Evolutionary conservation across 2,329 filamentous ascomycete genomes (phyloP).

Genomic region (Colletotrichum euphorbiae): DNA sequence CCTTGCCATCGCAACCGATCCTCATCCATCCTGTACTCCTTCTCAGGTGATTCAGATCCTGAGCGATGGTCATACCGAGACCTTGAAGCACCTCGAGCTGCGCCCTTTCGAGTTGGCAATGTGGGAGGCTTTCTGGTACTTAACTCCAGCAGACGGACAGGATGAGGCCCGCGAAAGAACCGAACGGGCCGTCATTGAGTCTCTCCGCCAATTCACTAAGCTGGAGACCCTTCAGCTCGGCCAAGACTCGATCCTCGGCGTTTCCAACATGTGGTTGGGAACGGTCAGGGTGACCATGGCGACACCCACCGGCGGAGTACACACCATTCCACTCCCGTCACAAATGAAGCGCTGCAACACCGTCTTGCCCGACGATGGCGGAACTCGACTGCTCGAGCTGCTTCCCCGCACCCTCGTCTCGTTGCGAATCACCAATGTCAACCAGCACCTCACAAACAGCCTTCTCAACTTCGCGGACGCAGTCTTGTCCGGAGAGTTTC

Average conservation of each 20-base stretch:
- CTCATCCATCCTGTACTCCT: not conserved
- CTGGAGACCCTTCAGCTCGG: not conserved
- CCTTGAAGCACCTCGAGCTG: slow-evolving; percentile 1
- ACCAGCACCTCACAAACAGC: not conserved
- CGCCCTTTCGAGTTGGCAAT: not conserved
- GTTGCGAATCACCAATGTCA: not conserved
- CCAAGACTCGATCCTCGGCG: not conserved
- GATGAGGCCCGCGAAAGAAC: not conserved
- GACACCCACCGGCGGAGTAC: too few relatives aligned
- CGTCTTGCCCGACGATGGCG: not conserved
- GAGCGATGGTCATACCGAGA: rapidly evolving
- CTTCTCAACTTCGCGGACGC: not conserved
- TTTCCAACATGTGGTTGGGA: not conserved
- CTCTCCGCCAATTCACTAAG: not conserved
- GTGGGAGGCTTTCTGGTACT: not conserved
- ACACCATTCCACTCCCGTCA: too few relatives aligned
- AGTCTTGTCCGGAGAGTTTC: not conserved
- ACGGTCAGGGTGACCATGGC: too few relatives aligned
- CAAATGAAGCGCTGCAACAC: not conserved
- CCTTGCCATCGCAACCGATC: not conserved
- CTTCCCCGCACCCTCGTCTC: not conserved
- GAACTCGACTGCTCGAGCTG: not conserved
- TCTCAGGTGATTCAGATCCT: not conserved
- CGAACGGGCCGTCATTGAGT: rapidly evolving
- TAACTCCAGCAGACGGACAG: rapidly evolving